Conservation (phyloP, 768 basidiomycete species). For the Pulveroboletus sp. region DNA sequence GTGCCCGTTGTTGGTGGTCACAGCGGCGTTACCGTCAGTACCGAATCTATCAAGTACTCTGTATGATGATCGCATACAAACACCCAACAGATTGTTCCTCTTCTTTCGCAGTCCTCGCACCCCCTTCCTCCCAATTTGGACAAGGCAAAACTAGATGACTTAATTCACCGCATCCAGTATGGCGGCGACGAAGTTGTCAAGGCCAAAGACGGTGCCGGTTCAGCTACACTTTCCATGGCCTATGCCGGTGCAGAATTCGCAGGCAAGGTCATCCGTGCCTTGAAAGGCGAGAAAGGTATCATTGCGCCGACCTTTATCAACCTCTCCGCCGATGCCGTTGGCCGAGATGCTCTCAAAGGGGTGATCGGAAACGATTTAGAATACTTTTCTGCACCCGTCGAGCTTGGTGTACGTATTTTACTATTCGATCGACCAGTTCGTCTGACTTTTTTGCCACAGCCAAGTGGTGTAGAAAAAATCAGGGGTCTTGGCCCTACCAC, state of each 20-base stretch:
- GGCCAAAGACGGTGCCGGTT: slow-evolving; percentile 90
- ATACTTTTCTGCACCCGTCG: slow-evolving; percentile 87
- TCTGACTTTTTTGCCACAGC: slow-evolving; percentile 39
- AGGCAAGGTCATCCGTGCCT: slow-evolving; percentile 73
- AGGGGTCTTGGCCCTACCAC: slow-evolving; percentile 74
- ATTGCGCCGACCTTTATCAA: slow-evolving; percentile 83
- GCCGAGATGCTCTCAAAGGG: slow-evolving; percentile 70
- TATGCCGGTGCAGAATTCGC: slow-evolving; percentile 93
- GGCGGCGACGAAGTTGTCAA: slow-evolving; percentile 98
- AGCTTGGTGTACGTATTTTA: slow-evolving; percentile 68
- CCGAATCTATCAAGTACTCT: not conserved
- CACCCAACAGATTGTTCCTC: slow-evolving; percentile 72
- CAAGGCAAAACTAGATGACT: slow-evolving; percentile 48
- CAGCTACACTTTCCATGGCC: slow-evolving; percentile 96
- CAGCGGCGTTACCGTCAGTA: slow-evolving; percentile 80
- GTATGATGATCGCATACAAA: slow-evolving; percentile 6
- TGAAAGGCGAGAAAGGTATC: slow-evolving; percentile 87
- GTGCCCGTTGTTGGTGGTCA: slow-evolving; percentile 96
- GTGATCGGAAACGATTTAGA: slow-evolving; percentile 75
- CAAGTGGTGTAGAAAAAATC: slow-evolving; percentile 81
- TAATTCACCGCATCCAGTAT: slow-evolving; percentile 88
- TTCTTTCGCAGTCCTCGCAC: slow-evolving; percentile 87
- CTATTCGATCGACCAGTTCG: not conserved
- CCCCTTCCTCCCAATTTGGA: slow-evolving; percentile 60
- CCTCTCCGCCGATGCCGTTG: slow-evolving; percentile 66